Evolutionary conservation across 1,284 basidiomycete genomes (phyloP).

Genomic region (Ustilago lituana): DNA sequence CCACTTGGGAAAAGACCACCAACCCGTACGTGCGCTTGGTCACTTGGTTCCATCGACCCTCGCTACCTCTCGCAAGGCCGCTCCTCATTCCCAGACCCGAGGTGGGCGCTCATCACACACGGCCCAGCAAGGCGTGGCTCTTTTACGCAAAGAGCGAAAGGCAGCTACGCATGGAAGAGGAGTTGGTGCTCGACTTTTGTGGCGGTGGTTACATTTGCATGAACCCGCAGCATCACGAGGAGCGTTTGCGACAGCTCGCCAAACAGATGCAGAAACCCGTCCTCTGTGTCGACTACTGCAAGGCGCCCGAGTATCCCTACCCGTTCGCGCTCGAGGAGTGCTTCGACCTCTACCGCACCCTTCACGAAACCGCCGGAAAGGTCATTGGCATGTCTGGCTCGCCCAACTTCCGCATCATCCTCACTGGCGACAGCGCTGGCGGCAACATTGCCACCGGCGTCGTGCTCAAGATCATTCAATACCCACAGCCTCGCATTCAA

Average conservation of each 20-base stretch:
- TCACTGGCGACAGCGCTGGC: slow-evolving; percentile 60
- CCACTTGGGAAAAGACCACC: slow-evolving; percentile 94
- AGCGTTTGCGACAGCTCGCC: slow-evolving; percentile 88
- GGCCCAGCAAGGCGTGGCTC: slow-evolving; percentile 83
- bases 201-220: slow-evolving; percentile 97
- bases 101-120: slow-evolving; percentile 68
- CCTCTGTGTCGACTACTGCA: slow-evolving; percentile 90
- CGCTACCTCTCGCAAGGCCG: slow-evolving; percentile 77
- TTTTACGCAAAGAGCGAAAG: slow-evolving; percentile 81
- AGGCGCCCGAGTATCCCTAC: slow-evolving; percentile 78
- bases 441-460: slow-evolving; percentile 57
- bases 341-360: slow-evolving; percentile 84
- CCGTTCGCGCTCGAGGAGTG: slow-evolving; percentile 84
- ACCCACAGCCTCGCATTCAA: slow-evolving; percentile 58
- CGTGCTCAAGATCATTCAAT: slow-evolving; percentile 59
- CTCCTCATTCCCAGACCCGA: slow-evolving; percentile 81
- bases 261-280: slow-evolving; percentile 81
- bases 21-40: slow-evolving; percentile 86
- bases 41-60: slow-evolving; percentile 73
- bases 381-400: slow-evolving; percentile 78
- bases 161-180: slow-evolving; percentile 71
- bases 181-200: slow-evolving; percentile 76
- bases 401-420: slow-evolving; percentile 50
- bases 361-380: slow-evolving; percentile 81
- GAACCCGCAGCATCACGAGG: slow-evolving; percentile 85